Percentiles rank a stretch among this genome's conserved stretches.
phyloP scores from a whole-genome alignment of 768 basidiomycete species.

The Agaricus subrufescens region DNA sequence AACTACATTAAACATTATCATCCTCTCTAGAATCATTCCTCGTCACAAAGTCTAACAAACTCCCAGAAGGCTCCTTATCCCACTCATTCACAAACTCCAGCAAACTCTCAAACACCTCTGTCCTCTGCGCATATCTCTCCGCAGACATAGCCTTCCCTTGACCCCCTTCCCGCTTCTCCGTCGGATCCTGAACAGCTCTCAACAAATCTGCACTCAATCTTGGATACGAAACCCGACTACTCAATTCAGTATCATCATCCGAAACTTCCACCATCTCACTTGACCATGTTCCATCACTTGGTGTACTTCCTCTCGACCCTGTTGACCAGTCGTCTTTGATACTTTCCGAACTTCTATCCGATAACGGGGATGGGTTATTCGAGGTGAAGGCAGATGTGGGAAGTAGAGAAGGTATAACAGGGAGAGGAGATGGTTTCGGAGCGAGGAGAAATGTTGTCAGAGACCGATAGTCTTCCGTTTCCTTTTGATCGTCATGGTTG shows the following conservation, averaged over 20 bases:
- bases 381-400: slow-evolving; percentile 2
- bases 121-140: slow-evolving; percentile 57
- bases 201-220: slow-evolving; percentile 17
- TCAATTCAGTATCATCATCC: slow-evolving; percentile 13
- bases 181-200: slow-evolving; percentile 24
- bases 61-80: slow-evolving; percentile 63
- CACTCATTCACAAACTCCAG: slow-evolving; percentile 58
- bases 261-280: slow-evolving; percentile 29
- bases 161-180: slow-evolving; percentile 15
- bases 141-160: slow-evolving; percentile 27
- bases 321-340: slow-evolving; percentile 33
- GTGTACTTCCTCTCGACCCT: slow-evolving; percentile 26
- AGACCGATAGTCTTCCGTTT: slow-evolving; percentile 58
- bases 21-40: slow-evolving; percentile 19
- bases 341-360: slow-evolving; percentile 36
- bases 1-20: background rate
- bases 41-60: slow-evolving; percentile 61
- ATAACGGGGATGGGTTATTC: slow-evolving; percentile 11
- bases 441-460: slow-evolving; percentile 62
- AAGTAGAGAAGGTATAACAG: slow-evolving; percentile 12
- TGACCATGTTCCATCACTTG: slow-evolving; percentile 24
- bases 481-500: slow-evolving; percentile 58
- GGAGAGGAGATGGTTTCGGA: slow-evolving; percentile 22
- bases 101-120: slow-evolving; percentile 63
- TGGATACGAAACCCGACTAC: background rate